Conservation (phyloP, 2,329 filamentous ascomycete genomes). For the Emericellopsis cladophorae region DNA sequence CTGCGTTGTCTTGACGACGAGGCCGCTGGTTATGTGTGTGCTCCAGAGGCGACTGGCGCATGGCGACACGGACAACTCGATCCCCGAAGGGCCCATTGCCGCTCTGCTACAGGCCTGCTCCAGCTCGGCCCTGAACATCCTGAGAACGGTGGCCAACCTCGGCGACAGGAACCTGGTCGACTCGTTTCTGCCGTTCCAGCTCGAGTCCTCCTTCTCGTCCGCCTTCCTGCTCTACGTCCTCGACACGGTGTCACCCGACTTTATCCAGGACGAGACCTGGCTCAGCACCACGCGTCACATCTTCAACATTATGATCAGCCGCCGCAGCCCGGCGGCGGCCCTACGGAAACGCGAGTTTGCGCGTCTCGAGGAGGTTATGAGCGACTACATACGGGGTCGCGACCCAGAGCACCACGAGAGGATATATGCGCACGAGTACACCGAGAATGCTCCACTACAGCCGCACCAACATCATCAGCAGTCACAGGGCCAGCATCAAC, state of each 20-base stretch:
- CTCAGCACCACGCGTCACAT: background rate
- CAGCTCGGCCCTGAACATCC: slow-evolving; percentile 13
- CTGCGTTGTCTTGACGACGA: slow-evolving; percentile 15
- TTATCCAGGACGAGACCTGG: background rate
- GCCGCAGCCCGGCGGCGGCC: background rate
- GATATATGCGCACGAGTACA: background rate
- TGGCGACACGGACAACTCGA: background rate
- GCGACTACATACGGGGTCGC: background rate
- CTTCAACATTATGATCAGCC: background rate
- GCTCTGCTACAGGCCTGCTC: slow-evolving; percentile 15
- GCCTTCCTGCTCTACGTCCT: background rate
- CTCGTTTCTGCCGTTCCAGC: background rate
- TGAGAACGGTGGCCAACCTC: slow-evolving; percentile 11
- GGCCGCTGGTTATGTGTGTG: slow-evolving; percentile 18
- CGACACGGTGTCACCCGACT: background rate
- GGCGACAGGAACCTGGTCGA: slow-evolving; percentile 15
- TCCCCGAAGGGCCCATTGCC: slow-evolving; percentile 10
- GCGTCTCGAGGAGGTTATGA: background rate
- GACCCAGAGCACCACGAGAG: background rate
- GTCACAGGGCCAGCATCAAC: background rate
- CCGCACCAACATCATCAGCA: background rate
- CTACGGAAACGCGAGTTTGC: background rate
- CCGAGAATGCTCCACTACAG: too few species aligned
- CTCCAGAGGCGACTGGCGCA: slow-evolving; percentile 17
- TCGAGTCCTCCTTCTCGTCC: background rate